Evolutionary conservation across 2,329 filamentous ascomycete genomes (phyloP).

Genomic region (Camillea tinctor): DNA sequence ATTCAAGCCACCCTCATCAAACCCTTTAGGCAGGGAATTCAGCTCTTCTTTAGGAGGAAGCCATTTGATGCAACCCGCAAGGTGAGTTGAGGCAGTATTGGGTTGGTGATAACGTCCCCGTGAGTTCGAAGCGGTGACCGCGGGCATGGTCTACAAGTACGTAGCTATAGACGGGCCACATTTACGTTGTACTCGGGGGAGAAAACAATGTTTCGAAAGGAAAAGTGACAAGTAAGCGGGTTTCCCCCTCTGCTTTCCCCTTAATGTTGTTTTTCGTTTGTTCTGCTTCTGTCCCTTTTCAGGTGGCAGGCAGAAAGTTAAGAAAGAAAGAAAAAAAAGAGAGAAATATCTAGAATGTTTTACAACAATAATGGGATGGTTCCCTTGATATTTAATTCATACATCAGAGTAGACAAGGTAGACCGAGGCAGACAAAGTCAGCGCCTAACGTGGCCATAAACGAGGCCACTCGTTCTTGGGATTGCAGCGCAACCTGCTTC

Average conservation of each 20-base stretch:
- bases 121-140: constrained; percentile 4
- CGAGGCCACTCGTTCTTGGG: constrained; percentile 6
- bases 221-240: neutral
- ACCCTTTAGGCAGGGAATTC: neutral
- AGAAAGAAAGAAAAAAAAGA: too few relatives aligned
- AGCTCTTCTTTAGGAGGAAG: constrained; percentile 12
- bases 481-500: constrained; percentile 12
- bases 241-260: too few relatives aligned
- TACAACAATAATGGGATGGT: too few relatives aligned
- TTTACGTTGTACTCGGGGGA: neutral
- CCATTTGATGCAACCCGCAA: constrained; percentile 22
- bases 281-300: too few relatives aligned
- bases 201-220: neutral
- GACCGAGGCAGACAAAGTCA: constrained; percentile 3
- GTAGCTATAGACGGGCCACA: neutral
- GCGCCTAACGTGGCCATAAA: constrained; percentile 17
- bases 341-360: too few relatives aligned
- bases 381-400: too few relatives aligned
- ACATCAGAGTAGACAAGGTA: too few relatives aligned
- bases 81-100: constrained; percentile 1
- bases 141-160: constrained; percentile 13
- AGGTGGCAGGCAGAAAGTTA: too few relatives aligned
- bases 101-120: constrained; percentile 2
- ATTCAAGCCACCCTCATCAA: constrained; percentile 19
- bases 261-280: too few relatives aligned